phyloP scores from a whole-genome alignment of 129 eudicot species.

The Flaveria trinervia region DNA sequence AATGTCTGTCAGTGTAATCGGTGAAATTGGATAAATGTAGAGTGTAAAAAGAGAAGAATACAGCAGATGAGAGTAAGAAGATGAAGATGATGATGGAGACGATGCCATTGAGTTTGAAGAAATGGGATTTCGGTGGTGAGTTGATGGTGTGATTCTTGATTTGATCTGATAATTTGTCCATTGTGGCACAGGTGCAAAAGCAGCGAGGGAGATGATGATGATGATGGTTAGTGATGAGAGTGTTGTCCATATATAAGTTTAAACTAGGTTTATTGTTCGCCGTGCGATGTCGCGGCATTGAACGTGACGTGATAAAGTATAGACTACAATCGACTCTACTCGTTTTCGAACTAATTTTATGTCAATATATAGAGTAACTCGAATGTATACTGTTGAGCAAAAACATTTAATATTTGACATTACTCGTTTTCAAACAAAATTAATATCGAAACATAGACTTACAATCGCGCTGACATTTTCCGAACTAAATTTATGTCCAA shows the following conservation, averaged over 20 bases:
- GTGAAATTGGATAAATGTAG: conserved; percentile 34
- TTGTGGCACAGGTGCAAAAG: neutral
- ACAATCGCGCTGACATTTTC: too few species aligned
- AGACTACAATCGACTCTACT: too few species aligned
- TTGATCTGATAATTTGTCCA: neutral
- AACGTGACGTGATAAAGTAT: too few species aligned
- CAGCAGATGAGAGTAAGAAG: conserved; percentile 26
- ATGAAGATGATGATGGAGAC: conserved; percentile 4
- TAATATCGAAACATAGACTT: too few species aligned
- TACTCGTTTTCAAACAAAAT: too few species aligned
- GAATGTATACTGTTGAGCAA: too few species aligned
- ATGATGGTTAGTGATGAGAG: neutral
- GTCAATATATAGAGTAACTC: too few species aligned
- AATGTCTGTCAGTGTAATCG: conserved; percentile 50
- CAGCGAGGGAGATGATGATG: neutral
- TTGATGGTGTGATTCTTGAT: conserved; percentile 23
- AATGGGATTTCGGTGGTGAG: conserved; percentile 14
- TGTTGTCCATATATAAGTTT: conserved; percentile 1
- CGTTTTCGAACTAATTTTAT: too few species aligned
- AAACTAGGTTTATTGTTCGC: too few species aligned
- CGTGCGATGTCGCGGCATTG: too few species aligned
- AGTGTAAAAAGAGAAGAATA: conserved; percentile 25
- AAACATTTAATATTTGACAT: too few species aligned
- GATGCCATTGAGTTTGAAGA: conserved; percentile 14
- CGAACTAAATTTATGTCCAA: too few species aligned